These are phyloP conservation scores for Aspergillus fumigatiaffinis DNA, from an alignment of 2,329 filamentous ascomycete genomes.

Conservation along the genomic window DNA sequence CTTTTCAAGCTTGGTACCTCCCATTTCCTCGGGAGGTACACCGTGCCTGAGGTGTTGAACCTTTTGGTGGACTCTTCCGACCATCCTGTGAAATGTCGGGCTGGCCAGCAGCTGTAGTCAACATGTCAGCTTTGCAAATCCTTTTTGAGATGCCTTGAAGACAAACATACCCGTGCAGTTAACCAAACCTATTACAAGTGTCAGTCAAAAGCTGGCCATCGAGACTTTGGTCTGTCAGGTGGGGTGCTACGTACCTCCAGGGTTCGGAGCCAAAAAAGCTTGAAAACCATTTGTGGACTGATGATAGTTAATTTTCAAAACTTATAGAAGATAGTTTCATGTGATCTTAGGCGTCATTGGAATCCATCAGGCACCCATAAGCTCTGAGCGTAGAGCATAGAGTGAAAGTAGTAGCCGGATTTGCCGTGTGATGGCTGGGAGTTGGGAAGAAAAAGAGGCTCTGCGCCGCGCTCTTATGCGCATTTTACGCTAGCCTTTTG, in stretches of 20 bases:
- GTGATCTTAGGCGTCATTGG: not conserved
- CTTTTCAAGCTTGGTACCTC: slow-evolving; percentile 39
- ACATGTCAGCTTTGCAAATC: slow-evolving; percentile 6
- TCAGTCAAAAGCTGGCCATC: not conserved
- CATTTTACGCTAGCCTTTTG: not conserved
- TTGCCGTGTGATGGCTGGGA: not conserved
- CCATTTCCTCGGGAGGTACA: slow-evolving; percentile 40
- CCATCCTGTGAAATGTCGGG: slow-evolving; percentile 42
- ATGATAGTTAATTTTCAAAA: not conserved
- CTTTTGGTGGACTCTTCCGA: slow-evolving; percentile 40
- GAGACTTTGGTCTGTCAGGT: not conserved
- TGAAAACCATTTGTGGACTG: slow-evolving; percentile 22
- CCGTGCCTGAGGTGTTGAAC: slow-evolving; percentile 41
- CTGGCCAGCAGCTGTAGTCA: slow-evolving; percentile 38
- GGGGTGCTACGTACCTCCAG: slow-evolving; percentile 31
- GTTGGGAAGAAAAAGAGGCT: not conserved
- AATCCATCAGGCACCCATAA: not conserved
- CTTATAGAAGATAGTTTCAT: not conserved
- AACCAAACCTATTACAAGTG: slow-evolving; percentile 30
- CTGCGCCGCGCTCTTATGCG: not conserved
- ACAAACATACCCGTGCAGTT: slow-evolving; percentile 32
- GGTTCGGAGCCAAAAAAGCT: slow-evolving; percentile 26
- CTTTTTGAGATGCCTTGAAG: not conserved
- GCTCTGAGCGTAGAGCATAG: not conserved
- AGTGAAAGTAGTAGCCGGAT: not conserved